A percentile compares a stretch with the other conserved stretches of the same genome.
These are phyloP conservation scores for Dactylorhiza incarnata DNA, from an alignment of 106 monocot genomes.

Conservation along the genomic window DNA sequence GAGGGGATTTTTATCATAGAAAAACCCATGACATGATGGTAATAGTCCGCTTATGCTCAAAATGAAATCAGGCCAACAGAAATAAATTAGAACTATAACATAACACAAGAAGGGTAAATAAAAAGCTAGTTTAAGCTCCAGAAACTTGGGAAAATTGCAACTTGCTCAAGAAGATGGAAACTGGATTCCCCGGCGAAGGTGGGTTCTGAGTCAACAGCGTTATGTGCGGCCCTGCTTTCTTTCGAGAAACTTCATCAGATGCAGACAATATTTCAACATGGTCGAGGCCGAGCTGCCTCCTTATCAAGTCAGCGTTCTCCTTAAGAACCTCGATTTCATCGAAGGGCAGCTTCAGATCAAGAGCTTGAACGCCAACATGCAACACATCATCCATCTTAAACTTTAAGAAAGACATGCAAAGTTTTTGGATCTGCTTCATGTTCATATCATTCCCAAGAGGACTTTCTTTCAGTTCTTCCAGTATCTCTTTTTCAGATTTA, in stretches of 20 bases:
- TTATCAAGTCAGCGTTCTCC: slow-evolving; percentile 70
- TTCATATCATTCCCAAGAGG: slow-evolving; percentile 40
- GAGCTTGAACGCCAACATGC: slow-evolving; percentile 61
- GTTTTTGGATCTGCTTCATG: slow-evolving; percentile 70
- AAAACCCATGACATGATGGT: too few relatives aligned
- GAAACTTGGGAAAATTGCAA: slow-evolving; percentile 22
- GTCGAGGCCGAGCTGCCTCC: slow-evolving; percentile 75
- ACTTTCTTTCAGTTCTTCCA: slow-evolving; percentile 49
- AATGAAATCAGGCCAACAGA: too few relatives aligned
- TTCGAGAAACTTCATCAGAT: slow-evolving; percentile 29
- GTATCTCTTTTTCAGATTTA: slow-evolving; percentile 55
- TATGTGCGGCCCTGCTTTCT: slow-evolving; percentile 40
- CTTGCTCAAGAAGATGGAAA: slow-evolving; percentile 49
- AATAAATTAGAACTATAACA: too few relatives aligned
- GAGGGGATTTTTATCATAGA: too few relatives aligned
- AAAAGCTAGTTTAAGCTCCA: not conserved
- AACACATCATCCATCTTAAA: slow-evolving; percentile 78
- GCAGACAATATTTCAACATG: slow-evolving; percentile 57
- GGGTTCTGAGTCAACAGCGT: slow-evolving; percentile 63
- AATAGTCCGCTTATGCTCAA: too few relatives aligned
- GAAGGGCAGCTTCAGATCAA: slow-evolving; percentile 84
- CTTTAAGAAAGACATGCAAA: slow-evolving; percentile 85
- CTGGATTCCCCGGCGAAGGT: slow-evolving; percentile 72
- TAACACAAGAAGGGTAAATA: too few relatives aligned
- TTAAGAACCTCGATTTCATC: slow-evolving; percentile 70